These are phyloP conservation scores for Botryotinia calthae DNA, from an alignment of 2,329 filamentous ascomycete species.

Conservation along the genomic window DNA sequence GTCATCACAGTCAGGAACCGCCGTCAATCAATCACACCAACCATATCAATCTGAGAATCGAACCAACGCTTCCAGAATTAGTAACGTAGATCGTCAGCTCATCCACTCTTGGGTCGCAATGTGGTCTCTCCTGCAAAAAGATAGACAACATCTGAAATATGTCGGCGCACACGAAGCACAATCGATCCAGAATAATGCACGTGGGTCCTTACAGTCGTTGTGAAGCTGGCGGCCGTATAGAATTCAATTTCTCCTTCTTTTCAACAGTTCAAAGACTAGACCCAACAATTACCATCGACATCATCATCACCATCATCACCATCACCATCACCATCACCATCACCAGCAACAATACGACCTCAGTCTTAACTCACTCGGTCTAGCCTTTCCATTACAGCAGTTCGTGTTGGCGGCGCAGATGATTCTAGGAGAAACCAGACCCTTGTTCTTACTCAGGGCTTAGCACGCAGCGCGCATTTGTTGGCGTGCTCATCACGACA, in stretches of 20 bases:
- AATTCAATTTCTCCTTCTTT: background rate
- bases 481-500: background rate
- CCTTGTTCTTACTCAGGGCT: conserved; percentile 3
- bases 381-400: background rate
- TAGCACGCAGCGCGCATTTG: background rate
- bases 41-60: background rate
- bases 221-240: background rate
- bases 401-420: background rate
- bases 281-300: background rate
- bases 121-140: background rate
- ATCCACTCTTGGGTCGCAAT: background rate
- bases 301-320: background rate
- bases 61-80: conserved; percentile 1
- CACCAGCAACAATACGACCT: background rate
- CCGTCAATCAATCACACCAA: background rate
- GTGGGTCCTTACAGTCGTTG: background rate
- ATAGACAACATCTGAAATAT: background rate
- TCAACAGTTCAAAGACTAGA: background rate
- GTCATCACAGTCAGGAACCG: background rate
- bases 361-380: background rate
- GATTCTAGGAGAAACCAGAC: background rate
- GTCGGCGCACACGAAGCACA: background rate
- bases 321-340: background rate
- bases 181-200: background rate
- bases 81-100: background rate